Base-by-base conservation (phyloP, 164 flowering plant genomes). In the Liriodendron chinense region DNA sequence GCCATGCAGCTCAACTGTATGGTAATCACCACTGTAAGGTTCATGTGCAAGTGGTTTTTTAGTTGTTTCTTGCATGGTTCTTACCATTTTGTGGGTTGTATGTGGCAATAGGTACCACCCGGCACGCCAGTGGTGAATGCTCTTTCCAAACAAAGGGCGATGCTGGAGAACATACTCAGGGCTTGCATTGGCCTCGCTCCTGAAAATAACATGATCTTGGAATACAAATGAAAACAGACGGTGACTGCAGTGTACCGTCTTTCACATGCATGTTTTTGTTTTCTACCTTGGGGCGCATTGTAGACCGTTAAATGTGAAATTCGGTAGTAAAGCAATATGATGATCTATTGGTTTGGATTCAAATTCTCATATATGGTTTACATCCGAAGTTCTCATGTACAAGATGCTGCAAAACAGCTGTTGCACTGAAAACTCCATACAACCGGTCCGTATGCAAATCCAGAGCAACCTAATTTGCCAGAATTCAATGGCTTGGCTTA, bases 101-200 rank as follows among this genome's bases (percentile, higher is more conserved):
- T 66, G n/a, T 10, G 53, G 75, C 85, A 95, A 34, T 34, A 53
- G 98, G 98, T 96, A 28, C 99, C 99, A 49, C 97, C 99, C 7
- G 98, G 98, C 12, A 92, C 99, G 1, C 99, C 99, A 5, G 99
- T 96, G 83, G 98, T 96, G 83, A 96, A 96, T 69, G 99, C 99
- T 0, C 88, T 96, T 28, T 83, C 99, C 1, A 96, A 96, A 90
- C 99, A 96, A 83, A 81, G 99, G 81, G 92, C 99, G 56, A 94
- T 96, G 99, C 94, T 96, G 20, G 98, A 96, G 94, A 96, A 96
- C 89, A 92, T 96, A 43, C 12, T 96, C 85, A 89, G 99, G 89
- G 99, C 99, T 25, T 94, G 98, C 76, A 90, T 96, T 72, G 99
- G 99, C 2, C 81, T 96, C 85, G 93, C 99, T 68, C 98, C 99